Base-by-base conservation (phyloP, 495 filamentous ascomycete genomes). In the Neurospora sp. region DNA sequence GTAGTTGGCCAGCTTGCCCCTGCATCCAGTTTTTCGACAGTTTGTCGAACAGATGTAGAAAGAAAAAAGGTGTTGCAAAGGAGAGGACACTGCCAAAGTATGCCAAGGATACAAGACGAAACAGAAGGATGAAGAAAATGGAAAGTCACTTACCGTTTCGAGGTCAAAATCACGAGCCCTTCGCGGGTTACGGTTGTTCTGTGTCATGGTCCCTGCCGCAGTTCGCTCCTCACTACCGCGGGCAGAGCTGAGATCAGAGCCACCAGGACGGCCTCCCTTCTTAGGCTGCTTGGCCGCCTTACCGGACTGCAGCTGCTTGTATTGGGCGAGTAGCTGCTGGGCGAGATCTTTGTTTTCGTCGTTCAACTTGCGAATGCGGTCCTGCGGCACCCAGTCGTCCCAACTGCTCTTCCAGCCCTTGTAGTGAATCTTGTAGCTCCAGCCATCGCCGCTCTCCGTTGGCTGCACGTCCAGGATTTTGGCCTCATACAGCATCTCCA, bases 361-460 rank as follows among this genome's bases (percentile, higher is more conserved):
- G 42, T 90, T 97, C 81, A 93, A 90, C 84, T 98, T 98, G 72
- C 95, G 90, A 16, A 99, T 90, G 70, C 96, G 93, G 80, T 98
- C 96, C 80, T 95, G 90, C 9, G 93, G 90, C 45, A 98, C 96
- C 94, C 95, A 98, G 85, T 99, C 96, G 84, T 99, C 96, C 96
- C 96, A 99, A 90, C 94, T 97, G 79, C 93, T 93, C 83, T 99
- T 99, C 96, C 96, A 98, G 73, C 96, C 96, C 81, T 98, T 98
- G 83, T 99, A 99, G 81, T 99, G 96, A 68, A 99, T 93, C 74
- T 92, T 92, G 80, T 96, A 99, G 78, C 92, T 89, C 73, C 87
- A 91, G 53, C 89, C 87, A 68, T 90, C 92, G 76, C 91, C 92
- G 81, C 90, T 90, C 81, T 85, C 88, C 12, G 86, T 83, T 53